phyloP scores from a whole-genome alignment of 148 eudicot species.

The Cornus kousa region DNA sequence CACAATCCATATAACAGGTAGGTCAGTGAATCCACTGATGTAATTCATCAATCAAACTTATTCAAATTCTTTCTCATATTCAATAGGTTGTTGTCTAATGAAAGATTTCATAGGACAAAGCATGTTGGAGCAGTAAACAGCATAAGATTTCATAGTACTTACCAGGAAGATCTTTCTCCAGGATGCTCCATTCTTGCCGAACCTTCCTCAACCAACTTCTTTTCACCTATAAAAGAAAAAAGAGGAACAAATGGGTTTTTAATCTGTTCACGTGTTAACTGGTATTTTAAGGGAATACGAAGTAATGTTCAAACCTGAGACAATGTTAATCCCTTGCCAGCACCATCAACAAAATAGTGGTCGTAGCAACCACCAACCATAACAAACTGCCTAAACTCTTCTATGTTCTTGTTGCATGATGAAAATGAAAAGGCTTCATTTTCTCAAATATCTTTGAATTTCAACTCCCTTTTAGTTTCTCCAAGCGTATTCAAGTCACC shows the following conservation, averaged over 20 bases:
- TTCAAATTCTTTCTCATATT: background rate
- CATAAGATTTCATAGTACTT: background rate
- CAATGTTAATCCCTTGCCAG: slow-evolving; percentile 40
- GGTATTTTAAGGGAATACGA: background rate
- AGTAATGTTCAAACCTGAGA: slow-evolving; percentile 46
- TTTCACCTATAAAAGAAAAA: slow-evolving; percentile 46
- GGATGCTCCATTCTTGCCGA: slow-evolving; percentile 89
- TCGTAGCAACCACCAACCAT: slow-evolving; percentile 68
- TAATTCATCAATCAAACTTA: background rate
- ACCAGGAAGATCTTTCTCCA: slow-evolving; percentile 95
- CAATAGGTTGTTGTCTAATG: background rate
- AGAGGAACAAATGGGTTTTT: slow-evolving; percentile 5
- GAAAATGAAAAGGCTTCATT: slow-evolving; percentile 15
- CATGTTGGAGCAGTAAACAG: background rate
- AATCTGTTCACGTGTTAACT: background rate
- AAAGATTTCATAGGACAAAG: background rate
- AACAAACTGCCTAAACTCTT: slow-evolving; percentile 62
- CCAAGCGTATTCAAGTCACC: slow-evolving; percentile 28
- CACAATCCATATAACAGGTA: too few relatives aligned
- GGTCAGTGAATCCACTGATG: too few relatives aligned
- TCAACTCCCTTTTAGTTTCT: slow-evolving; percentile 27
- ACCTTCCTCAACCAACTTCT: slow-evolving; percentile 83
- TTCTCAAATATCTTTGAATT: slow-evolving; percentile 19
- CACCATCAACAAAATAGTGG: slow-evolving; percentile 72
- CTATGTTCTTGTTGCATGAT: slow-evolving; percentile 19